A percentile compares a stretch with the other conserved stretches of the same genome.
Evolutionary conservation across 2,329 filamentous ascomycete species (phyloP).

Genomic region (Fusarium sp.): DNA sequence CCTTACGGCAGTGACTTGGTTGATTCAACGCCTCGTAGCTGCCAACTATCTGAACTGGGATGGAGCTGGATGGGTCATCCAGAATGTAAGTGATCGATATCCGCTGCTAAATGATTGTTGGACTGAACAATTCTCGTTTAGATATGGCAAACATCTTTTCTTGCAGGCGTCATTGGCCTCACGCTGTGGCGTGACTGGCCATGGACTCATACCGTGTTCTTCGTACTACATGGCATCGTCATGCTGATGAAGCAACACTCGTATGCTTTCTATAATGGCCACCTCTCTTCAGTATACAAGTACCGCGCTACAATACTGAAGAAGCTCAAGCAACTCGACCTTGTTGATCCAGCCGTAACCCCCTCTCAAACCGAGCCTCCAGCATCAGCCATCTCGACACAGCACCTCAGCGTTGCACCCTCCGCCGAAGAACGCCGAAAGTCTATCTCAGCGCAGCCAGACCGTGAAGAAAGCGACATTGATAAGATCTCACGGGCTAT

Average conservation of each 20-base stretch:
- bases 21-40: conserved; percentile 74
- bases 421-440: conserved; percentile 62
- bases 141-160: conserved; percentile 78
- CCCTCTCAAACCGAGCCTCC: conserved; percentile 61
- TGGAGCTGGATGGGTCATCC: conserved; percentile 78
- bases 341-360: conserved; percentile 62
- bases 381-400: conserved; percentile 61
- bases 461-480: conserved; percentile 66
- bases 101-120: not conserved
- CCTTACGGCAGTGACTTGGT: conserved; percentile 74
- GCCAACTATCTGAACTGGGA: conserved; percentile 78
- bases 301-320: conserved; percentile 61
- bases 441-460: conserved; percentile 55
- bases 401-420: conserved; percentile 60
- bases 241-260: conserved; percentile 90
- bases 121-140: conserved; percentile 45
- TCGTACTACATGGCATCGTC: conserved; percentile 80
- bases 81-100: conserved; percentile 66
- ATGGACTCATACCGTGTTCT: conserved; percentile 87
- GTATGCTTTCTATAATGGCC: conserved; percentile 84
- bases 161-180: conserved; percentile 74
- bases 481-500: conserved; percentile 74
- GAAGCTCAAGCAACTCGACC: conserved; percentile 71
- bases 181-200: conserved; percentile 82
- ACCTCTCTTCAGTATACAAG: conserved; percentile 74